phyloP scores from a whole-genome alignment of 768 basidiomycete genomes.

The Tricholoma matsutake region DNA sequence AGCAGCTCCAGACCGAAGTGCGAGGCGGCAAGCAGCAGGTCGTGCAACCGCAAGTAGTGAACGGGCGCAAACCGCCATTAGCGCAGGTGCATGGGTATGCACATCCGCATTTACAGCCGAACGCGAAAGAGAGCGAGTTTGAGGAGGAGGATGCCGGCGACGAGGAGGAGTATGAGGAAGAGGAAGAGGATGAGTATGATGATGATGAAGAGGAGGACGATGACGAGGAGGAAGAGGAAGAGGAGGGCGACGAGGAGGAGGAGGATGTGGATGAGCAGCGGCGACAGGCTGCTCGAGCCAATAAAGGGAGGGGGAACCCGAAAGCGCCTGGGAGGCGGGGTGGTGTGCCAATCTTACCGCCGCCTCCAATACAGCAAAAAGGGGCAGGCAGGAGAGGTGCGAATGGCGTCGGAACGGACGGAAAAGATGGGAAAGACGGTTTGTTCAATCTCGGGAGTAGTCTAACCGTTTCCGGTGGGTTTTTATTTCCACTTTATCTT shows the following conservation, averaged over 20 bases:
- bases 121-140: slow-evolving; percentile 70
- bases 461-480: slow-evolving; percentile 78
- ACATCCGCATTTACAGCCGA: slow-evolving; percentile 42
- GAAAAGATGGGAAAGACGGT: slow-evolving; percentile 56
- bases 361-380: slow-evolving; percentile 20
- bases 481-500: slow-evolving; percentile 2
- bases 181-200: slow-evolving; percentile 49
- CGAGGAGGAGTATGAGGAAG: slow-evolving; percentile 41
- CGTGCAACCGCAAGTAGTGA: slow-evolving; percentile 10
- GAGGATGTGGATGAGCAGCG: slow-evolving; percentile 4
- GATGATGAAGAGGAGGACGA: slow-evolving; percentile 63
- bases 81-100: slow-evolving; percentile 22
- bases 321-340: slow-evolving; percentile 15
- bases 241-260: slow-evolving; percentile 6
- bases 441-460: slow-evolving; percentile 78
- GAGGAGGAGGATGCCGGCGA: slow-evolving; percentile 52
- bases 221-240: slow-evolving; percentile 40
- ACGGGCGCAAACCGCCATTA: slow-evolving; percentile 17
- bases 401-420: slow-evolving; percentile 27
- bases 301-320: slow-evolving; percentile 9
- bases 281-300: slow-evolving; percentile 5
- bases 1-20: slow-evolving; percentile 8
- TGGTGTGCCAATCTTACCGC: slow-evolving; percentile 15
- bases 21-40: slow-evolving; percentile 2
- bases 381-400: slow-evolving; percentile 8